Percentiles rank a stretch among this genome's conserved stretches.
Conservation (phyloP, 1,139 yeast species). For the Magnusiomyces paraingens region DNA sequence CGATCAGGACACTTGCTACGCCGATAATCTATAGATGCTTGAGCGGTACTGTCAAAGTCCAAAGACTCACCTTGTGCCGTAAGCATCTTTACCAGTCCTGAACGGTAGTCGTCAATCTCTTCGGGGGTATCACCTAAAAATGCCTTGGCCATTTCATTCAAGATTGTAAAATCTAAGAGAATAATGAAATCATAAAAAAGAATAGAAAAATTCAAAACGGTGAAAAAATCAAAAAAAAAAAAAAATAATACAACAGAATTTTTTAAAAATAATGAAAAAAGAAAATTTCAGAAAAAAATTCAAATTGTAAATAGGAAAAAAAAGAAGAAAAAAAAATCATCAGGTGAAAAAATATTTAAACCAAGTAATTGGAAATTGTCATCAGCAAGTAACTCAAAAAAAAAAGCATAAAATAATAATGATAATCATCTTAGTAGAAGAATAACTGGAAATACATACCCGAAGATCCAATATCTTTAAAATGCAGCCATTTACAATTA, state of each 20-base stretch:
- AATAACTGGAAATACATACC: conserved; percentile 19
- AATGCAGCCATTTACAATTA: conserved; percentile 28
- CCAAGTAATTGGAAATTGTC: background rate
- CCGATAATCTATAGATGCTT: conserved; percentile 13
- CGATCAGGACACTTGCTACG: conserved; percentile 13
- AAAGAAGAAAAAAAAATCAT: background rate
- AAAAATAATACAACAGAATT: conserved; percentile 1
- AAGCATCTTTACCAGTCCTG: conserved; percentile 14
- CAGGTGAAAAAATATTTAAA: background rate
- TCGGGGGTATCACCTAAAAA: conserved; percentile 22
- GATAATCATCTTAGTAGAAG: background rate
- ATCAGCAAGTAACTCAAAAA: background rate
- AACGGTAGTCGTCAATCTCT: conserved; percentile 21
- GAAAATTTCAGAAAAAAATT: background rate
- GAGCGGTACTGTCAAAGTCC: conserved; percentile 14
- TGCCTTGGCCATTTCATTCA: conserved; percentile 22
- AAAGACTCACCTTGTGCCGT: conserved; percentile 12
- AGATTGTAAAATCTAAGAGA: conserved; percentile 19
- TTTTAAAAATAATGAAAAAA: background rate
- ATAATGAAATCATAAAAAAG: conserved; percentile 3
- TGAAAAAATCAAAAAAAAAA: background rate
- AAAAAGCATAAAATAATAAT: background rate
- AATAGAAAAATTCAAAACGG: background rate
- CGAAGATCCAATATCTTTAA: conserved; percentile 22
- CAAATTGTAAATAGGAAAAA: background rate